Percentiles rank a stretch among this genome's conserved stretches.
Conservation (phyloP, 164 flowering plant species). For the Litsea cubeba region DNA sequence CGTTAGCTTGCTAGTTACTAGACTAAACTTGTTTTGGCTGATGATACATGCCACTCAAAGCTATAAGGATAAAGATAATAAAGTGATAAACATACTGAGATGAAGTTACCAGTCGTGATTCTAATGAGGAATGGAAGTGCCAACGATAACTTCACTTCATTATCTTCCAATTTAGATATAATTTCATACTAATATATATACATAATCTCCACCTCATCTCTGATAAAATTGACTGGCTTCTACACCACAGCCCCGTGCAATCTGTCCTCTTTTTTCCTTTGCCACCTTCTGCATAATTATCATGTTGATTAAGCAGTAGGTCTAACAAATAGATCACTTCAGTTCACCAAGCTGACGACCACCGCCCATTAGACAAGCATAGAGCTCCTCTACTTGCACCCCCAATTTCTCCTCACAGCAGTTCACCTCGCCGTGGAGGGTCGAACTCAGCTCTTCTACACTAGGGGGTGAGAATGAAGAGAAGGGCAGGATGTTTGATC, state of each 20-base stretch:
- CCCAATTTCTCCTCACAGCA: slow-evolving; percentile 17
- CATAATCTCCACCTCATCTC: slow-evolving; percentile 1
- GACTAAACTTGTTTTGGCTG: not conserved
- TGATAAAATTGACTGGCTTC: not conserved
- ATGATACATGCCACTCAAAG: not conserved
- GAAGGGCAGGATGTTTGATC: slow-evolving; percentile 6
- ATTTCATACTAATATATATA: not conserved
- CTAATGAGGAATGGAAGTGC: not conserved
- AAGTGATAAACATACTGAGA: not conserved
- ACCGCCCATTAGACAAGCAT: slow-evolving; percentile 24
- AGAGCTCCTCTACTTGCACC: slow-evolving; percentile 22
- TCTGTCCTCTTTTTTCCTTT: not conserved
- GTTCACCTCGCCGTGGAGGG: slow-evolving; percentile 9
- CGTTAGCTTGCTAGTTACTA: not conserved
- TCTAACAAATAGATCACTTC: slow-evolving; percentile 5
- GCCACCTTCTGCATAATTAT: not conserved
- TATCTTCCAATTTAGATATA: not conserved
- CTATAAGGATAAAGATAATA: not conserved
- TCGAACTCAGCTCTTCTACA: slow-evolving; percentile 21
- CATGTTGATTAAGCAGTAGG: not conserved
- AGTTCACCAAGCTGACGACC: slow-evolving; percentile 13
- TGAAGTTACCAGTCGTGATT: not conserved
- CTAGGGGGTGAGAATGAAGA: slow-evolving; percentile 14
- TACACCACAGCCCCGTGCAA: not conserved
- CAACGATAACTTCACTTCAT: not conserved